Evolutionary conservation across 202 grass and related monocot genomes (phyloP), one percentile per base, ranked within the genome.

Genomic region (Bolboschoenoplectus hybrid): DNA sequence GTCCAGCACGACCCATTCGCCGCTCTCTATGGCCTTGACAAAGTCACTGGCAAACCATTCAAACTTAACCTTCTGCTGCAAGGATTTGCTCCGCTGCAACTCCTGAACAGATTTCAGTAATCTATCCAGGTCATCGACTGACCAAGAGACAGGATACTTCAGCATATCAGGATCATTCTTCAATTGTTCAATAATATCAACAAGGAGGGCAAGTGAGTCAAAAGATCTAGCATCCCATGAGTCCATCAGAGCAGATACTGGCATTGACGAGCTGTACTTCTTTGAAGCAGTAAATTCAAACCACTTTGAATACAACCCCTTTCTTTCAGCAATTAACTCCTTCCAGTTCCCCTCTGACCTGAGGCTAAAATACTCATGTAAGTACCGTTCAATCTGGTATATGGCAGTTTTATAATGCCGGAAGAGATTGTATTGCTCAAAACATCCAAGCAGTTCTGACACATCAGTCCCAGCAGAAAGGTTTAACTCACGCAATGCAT

Each of bases 351-450:
- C 40, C 83, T 95, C 87, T 44, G 91, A 87, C 77, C 86, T 86
- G 73, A 97, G 55, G 53, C 91, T 82, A 63, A 97, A 95, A 89
- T 95, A 97, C 81, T 93, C 90, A 81, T 89, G 73, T 82, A 97
- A 69, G 57, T 93, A 97, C 67, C 64, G 90, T 67, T 95, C 93
- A 84, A 94, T 88, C 78, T 91, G 81, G 73, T 88, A 88, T 81
- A 97, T 74, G 17, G 90, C 91, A 65, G 68, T 46, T 83, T 90
- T 95, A 80, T 93, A 97, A 81, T 90, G 90, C 80, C 95, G 89
- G 81, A 92, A 95, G 57, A 86, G 86, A 85, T 91, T 97, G 86
- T 97, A 97, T 90, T 97, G 95, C 63, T 97, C 95, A 95, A 97
- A 97, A 71, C 91, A 97, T 58, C 95, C 95, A 39, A 97, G 87